phyloP scores from a whole-genome alignment of 192 early-diverging fungal species.

The Mortierella alpina region DNA sequence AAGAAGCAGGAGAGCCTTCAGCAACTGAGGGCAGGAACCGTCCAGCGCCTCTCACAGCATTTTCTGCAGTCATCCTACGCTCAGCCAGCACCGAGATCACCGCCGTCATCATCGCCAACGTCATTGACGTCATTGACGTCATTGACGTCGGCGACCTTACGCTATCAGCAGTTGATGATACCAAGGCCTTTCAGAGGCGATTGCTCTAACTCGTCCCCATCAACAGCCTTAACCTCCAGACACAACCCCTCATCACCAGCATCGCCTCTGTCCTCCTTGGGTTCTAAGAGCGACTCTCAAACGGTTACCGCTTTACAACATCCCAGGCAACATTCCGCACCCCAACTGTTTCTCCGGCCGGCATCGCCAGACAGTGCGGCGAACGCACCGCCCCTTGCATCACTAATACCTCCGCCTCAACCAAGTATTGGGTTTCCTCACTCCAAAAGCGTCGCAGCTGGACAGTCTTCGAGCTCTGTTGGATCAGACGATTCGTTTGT shows the following conservation, averaged over 20 bases:
- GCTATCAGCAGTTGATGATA: too few relatives aligned
- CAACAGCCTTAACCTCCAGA: too few relatives aligned
- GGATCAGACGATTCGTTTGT: conserved; percentile 46
- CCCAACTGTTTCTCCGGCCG: conserved; percentile 22
- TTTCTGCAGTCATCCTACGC: conserved; percentile 25
- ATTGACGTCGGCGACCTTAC: neutral
- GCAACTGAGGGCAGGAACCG: conserved; percentile 35
- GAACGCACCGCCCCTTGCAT: neutral
- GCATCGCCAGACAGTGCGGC: conserved; percentile 8
- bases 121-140: neutral
- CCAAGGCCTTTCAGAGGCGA: too few relatives aligned
- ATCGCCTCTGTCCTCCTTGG: too few relatives aligned
- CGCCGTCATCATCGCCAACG: neutral
- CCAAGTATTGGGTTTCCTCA: conserved; percentile 4
- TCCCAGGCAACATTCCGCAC: conserved; percentile 32
- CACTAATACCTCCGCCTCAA: neutral
- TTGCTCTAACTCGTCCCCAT: too few relatives aligned
- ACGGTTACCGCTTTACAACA: conserved; percentile 1
- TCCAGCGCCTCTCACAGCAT: conserved; percentile 47
- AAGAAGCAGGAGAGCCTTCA: conserved; percentile 40
- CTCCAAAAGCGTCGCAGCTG: conserved; percentile 19
- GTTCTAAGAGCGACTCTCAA: too few relatives aligned
- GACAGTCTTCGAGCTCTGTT: conserved; percentile 22
- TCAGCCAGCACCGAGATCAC: conserved; percentile 11
- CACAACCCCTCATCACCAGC: too few relatives aligned